Evolutionary conservation across 176 grass and related monocot genomes (phyloP).

Genomic region (Eremochloa ophiuroides): DNA sequence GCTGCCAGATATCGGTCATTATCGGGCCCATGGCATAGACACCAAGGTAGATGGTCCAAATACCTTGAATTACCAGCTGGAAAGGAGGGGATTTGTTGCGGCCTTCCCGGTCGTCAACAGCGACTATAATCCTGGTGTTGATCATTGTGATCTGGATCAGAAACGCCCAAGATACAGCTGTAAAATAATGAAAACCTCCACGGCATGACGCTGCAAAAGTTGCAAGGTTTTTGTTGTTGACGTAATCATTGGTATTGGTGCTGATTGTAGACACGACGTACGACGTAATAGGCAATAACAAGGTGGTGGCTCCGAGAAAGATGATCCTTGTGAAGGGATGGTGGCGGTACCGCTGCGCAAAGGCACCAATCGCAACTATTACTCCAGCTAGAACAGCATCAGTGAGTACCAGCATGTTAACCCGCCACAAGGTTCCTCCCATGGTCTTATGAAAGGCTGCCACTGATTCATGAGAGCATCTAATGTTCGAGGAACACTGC

Average conservation of each 20-base stretch:
- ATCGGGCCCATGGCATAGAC: no score
- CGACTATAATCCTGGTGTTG: no score
- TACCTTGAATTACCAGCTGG: no score
- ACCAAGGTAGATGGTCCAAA: no score
- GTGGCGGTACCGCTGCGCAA: not conserved
- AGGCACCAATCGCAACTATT: not conserved
- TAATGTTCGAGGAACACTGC: no score
- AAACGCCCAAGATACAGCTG: not conserved
- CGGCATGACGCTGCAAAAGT: not conserved
- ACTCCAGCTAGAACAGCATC: not conserved
- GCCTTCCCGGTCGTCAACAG: no score
- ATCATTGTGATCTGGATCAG: no score
- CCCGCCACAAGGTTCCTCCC: not conserved
- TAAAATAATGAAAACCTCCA: not conserved
- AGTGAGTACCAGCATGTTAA: not conserved
- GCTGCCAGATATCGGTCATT: no score
- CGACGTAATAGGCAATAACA: not conserved
- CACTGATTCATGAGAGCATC: not conserved
- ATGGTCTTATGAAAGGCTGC: not conserved
- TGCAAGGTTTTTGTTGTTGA: not conserved
- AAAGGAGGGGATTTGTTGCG: no score
- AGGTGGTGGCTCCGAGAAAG: not conserved
- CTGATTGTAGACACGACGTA: not conserved
- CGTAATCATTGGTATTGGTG: no score
- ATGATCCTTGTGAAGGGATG: not conserved